A percentile compares a stretch with the other conserved stretches of the same genome.
Evolutionary conservation across 768 basidiomycete species (phyloP).

Genomic region (Scleroderma citrinum): DNA sequence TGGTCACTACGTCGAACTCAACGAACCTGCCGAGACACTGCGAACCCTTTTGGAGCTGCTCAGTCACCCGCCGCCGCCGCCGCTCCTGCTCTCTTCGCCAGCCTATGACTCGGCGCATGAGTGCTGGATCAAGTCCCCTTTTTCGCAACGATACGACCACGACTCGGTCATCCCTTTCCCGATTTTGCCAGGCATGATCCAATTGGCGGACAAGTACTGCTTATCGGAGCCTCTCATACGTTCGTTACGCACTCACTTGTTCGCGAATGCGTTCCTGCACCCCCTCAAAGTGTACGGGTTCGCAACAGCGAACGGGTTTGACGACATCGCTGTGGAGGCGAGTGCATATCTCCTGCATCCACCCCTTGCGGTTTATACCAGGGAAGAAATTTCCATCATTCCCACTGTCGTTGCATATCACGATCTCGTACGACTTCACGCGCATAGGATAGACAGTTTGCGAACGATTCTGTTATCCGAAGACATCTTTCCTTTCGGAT

Average conservation of each 20-base stretch:
- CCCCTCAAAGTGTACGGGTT: constrained; percentile 61
- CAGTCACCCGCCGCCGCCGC: constrained; percentile 46
- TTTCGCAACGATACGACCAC: constrained; percentile 23
- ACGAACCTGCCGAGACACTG: constrained; percentile 46
- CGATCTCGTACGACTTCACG: constrained; percentile 53
- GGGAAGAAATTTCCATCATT: constrained; percentile 45
- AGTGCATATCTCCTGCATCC: constrained; percentile 50
- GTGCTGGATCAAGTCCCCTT: constrained; percentile 27
- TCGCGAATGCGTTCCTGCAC: constrained; percentile 42
- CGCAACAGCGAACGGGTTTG: constrained; percentile 39
- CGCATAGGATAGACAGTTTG: constrained; percentile 47
- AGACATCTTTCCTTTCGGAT: constrained; percentile 69
- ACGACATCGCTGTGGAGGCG: constrained; percentile 47
- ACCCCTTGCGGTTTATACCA: constrained; percentile 50
- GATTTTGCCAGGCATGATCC: constrained; percentile 50
- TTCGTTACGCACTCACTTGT: constrained; percentile 45
- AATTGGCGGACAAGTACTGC: constrained; percentile 61
- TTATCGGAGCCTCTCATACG: constrained; percentile 41
- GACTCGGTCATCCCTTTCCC: constrained; percentile 58
- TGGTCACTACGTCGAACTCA: constrained; percentile 35
- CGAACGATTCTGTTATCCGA: constrained; percentile 49
- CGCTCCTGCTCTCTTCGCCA: constrained; percentile 33
- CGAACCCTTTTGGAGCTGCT: constrained; percentile 50
- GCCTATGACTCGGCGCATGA: constrained; percentile 10
- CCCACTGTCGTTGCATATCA: constrained; percentile 62